Percentiles rank a stretch among this genome's conserved stretches.
Conservation (phyloP, 2,329 filamentous ascomycete species). For the Plectosphaerella plurivora region DNA sequence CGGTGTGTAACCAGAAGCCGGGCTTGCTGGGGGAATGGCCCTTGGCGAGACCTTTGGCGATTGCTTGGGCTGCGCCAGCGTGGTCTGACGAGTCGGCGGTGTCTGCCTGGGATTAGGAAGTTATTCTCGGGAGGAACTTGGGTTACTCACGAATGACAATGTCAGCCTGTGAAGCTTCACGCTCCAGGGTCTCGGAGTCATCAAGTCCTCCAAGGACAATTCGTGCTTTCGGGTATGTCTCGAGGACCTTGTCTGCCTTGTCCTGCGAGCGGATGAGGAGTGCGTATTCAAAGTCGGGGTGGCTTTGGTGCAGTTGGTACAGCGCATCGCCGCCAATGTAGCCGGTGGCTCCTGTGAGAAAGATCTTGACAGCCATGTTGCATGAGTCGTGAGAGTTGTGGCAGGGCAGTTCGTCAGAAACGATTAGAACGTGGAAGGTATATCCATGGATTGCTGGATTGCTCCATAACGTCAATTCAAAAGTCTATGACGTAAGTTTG, state of each 20-base stretch:
- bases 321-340: constrained; percentile 16
- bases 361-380: constrained; percentile 5
- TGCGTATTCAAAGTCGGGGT: constrained; percentile 10
- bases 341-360: constrained; percentile 14
- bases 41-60: constrained; percentile 32
- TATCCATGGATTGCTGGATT: too few species aligned
- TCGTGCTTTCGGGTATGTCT: constrained; percentile 17
- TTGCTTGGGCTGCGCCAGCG: constrained; percentile 35
- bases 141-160: constrained; percentile 26
- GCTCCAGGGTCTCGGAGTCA: constrained; percentile 20
- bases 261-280: constrained; percentile 12
- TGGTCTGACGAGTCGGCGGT: constrained; percentile 43
- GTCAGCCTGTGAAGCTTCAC: constrained; percentile 25
- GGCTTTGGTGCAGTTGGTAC: constrained; percentile 6
- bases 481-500: too few species aligned
- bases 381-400: background rate
- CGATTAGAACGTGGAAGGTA: too few species aligned
- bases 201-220: constrained; percentile 26
- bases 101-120: constrained; percentile 13
- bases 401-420: too few species aligned
- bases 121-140: background rate
- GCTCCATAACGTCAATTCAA: too few species aligned
- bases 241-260: constrained; percentile 8
- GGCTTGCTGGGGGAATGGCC: constrained; percentile 41
- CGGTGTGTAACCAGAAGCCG: constrained; percentile 47